These are phyloP conservation scores for Leccinum arenicola DNA, from an alignment of 768 basidiomycete genomes.

Conservation along the genomic window DNA sequence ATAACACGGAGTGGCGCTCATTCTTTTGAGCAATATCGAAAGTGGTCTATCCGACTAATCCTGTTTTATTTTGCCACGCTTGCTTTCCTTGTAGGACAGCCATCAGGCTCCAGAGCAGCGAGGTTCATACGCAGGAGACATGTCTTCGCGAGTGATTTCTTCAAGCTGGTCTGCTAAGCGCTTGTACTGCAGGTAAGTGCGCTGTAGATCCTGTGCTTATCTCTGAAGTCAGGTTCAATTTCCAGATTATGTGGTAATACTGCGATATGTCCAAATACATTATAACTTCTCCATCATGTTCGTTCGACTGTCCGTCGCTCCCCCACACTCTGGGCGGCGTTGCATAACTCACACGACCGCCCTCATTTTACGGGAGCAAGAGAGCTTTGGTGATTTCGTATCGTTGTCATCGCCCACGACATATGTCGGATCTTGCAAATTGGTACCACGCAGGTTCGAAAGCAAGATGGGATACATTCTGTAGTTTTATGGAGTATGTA, in stretches of 20 bases:
- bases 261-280: constrained; percentile 2
- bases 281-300: not conserved
- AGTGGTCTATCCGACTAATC: constrained; percentile 27
- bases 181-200: constrained; percentile 19
- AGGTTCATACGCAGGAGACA: constrained; percentile 57
- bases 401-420: constrained; percentile 31
- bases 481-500: not conserved
- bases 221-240: not conserved
- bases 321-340: constrained; percentile 96
- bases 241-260: not conserved
- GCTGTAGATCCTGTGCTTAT: not conserved
- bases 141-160: not conserved
- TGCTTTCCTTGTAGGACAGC: constrained; percentile 26
- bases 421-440: constrained; percentile 34
- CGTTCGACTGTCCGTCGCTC: constrained; percentile 48
- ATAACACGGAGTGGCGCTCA: constrained; percentile 70
- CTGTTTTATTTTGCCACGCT: constrained; percentile 42
- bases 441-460: constrained; percentile 31
- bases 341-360: constrained; percentile 63
- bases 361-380: constrained; percentile 98
- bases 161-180: not conserved
- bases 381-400: constrained; percentile 34
- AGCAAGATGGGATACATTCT: constrained; percentile 33
- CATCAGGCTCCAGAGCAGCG: constrained; percentile 31
- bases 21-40: constrained; percentile 78